A percentile compares a stretch with the other conserved stretches of the same genome.
phyloP scores from a whole-genome alignment of 768 basidiomycete species.

The Russula brevipes region DNA sequence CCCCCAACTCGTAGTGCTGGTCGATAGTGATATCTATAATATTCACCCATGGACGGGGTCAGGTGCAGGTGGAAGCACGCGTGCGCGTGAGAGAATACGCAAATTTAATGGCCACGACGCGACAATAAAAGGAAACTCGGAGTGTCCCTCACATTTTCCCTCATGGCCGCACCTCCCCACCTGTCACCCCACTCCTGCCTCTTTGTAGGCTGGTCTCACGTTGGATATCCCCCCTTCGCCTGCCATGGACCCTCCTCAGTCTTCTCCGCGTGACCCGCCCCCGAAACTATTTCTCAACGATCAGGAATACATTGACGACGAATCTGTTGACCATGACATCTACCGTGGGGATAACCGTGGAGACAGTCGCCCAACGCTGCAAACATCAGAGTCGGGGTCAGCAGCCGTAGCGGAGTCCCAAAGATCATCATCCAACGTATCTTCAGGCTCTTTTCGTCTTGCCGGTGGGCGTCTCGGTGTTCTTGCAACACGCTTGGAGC shows the following conservation, averaged over 20 bases:
- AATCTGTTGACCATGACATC: conserved; percentile 51
- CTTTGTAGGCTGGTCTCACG: not conserved
- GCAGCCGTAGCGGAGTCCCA: conserved; percentile 23
- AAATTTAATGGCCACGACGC: not conserved
- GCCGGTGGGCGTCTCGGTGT: conserved; percentile 34
- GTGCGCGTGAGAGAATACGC: not conserved
- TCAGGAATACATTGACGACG: conserved; percentile 34
- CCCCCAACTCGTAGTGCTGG: too few relatives aligned
- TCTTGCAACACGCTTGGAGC: conserved; percentile 55
- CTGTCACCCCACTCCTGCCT: not conserved
- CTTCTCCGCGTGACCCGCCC: not conserved
- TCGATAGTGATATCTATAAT: too few relatives aligned
- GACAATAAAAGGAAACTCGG: not conserved
- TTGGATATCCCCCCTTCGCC: not conserved
- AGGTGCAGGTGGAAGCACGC: too few relatives aligned
- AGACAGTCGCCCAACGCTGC: conserved; percentile 36
- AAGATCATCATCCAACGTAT: conserved; percentile 35
- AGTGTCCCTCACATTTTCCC: not conserved
- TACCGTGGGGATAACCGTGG: conserved; percentile 62
- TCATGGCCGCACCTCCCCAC: conserved; percentile 8
- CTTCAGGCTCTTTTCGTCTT: conserved; percentile 34
- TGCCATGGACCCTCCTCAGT: conserved; percentile 22
- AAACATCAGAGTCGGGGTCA: conserved; percentile 29
- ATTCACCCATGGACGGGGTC: too few relatives aligned
- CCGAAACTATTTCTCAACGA: conserved; percentile 3